Conservation (phyloP, 306 rosid species). For the Glycine latifolia region DNA sequence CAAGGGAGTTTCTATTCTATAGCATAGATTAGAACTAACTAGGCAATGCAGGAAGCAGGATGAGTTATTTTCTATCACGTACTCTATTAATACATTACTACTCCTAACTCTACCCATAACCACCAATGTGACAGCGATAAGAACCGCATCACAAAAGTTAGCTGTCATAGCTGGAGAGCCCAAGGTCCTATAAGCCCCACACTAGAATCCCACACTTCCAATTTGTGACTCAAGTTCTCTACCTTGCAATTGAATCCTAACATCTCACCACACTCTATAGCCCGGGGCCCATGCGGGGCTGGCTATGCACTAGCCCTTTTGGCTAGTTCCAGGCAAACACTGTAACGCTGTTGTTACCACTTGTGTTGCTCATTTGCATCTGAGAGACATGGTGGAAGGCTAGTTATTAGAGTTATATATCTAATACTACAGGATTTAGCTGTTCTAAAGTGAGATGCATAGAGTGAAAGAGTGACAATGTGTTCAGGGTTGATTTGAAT, state of each 20-base stretch:
- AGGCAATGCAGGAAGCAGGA: background rate
- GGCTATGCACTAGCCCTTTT: background rate
- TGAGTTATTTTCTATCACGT: background rate
- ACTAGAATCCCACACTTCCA: background rate
- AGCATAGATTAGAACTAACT: background rate
- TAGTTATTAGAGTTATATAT: background rate
- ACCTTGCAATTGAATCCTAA: background rate
- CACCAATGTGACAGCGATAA: background rate
- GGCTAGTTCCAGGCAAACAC: background rate
- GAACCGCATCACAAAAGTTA: background rate
- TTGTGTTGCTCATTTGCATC: background rate
- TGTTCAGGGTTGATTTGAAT: background rate
- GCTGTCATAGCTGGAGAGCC: background rate
- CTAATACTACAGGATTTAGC: background rate
- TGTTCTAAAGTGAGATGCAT: background rate
- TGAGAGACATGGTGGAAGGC: background rate
- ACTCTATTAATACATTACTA: background rate
- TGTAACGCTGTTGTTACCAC: background rate
- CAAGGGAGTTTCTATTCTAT: background rate
- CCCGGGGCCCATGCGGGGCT: background rate
- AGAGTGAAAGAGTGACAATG: background rate
- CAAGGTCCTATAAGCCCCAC: background rate
- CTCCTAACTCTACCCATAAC: background rate
- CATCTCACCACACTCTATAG: background rate
- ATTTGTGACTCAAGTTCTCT: background rate